Evolutionary conservation across 371 early-diverging fungal species (phyloP).

Genomic region (Dipsacomyces acuminosporus): DNA sequence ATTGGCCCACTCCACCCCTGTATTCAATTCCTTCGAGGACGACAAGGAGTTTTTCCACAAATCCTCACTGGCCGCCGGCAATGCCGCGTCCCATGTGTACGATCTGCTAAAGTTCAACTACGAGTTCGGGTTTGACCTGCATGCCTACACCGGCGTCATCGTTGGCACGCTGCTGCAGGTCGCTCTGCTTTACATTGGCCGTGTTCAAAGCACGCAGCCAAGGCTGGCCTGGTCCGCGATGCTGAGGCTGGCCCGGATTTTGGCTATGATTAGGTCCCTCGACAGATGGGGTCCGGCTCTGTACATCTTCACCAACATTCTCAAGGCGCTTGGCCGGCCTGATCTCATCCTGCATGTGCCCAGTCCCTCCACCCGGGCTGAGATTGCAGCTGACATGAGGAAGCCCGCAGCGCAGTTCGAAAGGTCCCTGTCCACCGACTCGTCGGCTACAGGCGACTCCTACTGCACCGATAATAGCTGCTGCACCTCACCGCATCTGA

Average conservation of each 20-base stretch:
- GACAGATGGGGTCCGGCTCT: slow-evolving; percentile 46
- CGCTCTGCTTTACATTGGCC: slow-evolving; percentile 37
- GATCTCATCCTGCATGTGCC: slow-evolving; percentile 32
- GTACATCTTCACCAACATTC: slow-evolving; percentile 44
- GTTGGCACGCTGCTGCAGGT: slow-evolving; percentile 39
- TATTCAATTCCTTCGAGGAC: slow-evolving; percentile 17
- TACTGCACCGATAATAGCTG: slow-evolving; percentile 27
- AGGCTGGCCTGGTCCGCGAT: slow-evolving; percentile 41
- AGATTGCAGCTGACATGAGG: slow-evolving; percentile 23
- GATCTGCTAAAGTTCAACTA: slow-evolving; percentile 39
- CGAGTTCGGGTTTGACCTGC: slow-evolving; percentile 41
- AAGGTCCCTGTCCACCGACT: slow-evolving; percentile 23
- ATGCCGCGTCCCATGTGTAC: slow-evolving; percentile 30
- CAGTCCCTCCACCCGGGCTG: slow-evolving; percentile 29
- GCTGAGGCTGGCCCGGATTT: slow-evolving; percentile 43
- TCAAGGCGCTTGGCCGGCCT: slow-evolving; percentile 44
- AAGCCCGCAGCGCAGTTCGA: slow-evolving; percentile 3
- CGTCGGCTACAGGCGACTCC: slow-evolving; percentile 14
- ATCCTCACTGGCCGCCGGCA: slow-evolving; percentile 13
- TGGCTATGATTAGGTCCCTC: slow-evolving; percentile 42
- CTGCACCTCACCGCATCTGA: not conserved
- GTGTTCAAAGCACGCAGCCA: slow-evolving; percentile 31
- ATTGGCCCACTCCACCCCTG: slow-evolving; percentile 7
- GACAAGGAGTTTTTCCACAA: slow-evolving; percentile 23
- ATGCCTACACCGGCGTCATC: slow-evolving; percentile 28